Evolutionary conservation across 2,329 filamentous ascomycete genomes (phyloP), one percentile per base, ranked within the genome.

Genomic region (Sporothrix sp.): DNA sequence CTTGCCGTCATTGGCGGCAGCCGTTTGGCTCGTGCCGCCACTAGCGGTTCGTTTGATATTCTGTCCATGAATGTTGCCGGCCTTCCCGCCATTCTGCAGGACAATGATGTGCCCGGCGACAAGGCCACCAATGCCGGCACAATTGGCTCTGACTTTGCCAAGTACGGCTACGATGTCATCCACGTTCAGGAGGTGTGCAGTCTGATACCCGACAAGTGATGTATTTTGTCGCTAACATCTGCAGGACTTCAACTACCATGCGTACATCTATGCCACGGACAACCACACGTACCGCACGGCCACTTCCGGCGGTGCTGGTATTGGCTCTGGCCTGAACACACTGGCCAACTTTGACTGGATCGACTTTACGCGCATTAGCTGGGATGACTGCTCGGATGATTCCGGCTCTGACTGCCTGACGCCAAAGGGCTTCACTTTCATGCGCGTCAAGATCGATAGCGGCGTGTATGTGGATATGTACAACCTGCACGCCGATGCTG

Each of bases 391-490:
- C 65, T 78, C 74, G 52, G 63, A 77, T 59, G 71, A 71, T 32
- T 77, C 74, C 0, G 71, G 71, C 0, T 58, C 62, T 1, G 82
- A 85, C 62, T 85, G 82, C 60, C 65, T 84, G 55, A 84, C 81
- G 1, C 82, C 80, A 20, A 85, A 85, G 63, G 82, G 82, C 13
- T 84, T 84, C 62, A 84, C 80, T 1, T 79, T 79, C 43, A 83
- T 85, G 79, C 74, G 79, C 11, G 63, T 75, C 36, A 64, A 69
- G 18, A 57, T 83, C 13, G 71, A 69, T 8, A 66, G 70, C 32
- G 73, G 73, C 14, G 71, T 78, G 7, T 81, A 75, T 53, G 63
- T 82, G 21, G 81, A 85, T 61, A 67, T 77, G 7, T 84, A 84
- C 67, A 85, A 85, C 61, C 59, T 85, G 7, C 82, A 85, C 61